Conservation (phyloP, 2,329 filamentous ascomycete genomes). For the Scytalidium sp. region DNA sequence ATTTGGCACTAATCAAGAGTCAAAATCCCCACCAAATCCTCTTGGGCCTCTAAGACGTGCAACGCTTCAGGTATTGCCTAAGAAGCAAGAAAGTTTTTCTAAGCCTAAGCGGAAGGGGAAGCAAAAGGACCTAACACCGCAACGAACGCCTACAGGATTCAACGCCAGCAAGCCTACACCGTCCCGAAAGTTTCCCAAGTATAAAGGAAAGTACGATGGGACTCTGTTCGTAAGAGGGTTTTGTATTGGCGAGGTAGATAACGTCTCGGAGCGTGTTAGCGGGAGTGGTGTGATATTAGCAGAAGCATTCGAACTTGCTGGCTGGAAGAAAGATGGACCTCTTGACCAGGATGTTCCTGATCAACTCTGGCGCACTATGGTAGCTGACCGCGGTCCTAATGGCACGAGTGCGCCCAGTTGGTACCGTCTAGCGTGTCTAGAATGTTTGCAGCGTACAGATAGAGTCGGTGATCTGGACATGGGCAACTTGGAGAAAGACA, state of each 20-base stretch:
- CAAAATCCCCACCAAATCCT: neutral
- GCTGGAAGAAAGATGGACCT: slow-evolving; percentile 6
- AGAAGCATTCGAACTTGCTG: slow-evolving; percentile 8
- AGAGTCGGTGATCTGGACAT: slow-evolving; percentile 9
- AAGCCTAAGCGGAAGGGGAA: neutral
- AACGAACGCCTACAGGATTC: neutral
- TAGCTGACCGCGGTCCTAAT: slow-evolving; percentile 15
- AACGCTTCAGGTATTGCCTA: neutral
- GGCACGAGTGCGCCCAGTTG: slow-evolving; percentile 13
- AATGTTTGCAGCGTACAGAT: slow-evolving; percentile 7
- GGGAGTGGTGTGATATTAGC: slow-evolving; percentile 5
- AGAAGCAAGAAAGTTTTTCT: neutral
- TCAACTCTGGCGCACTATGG: slow-evolving; percentile 16
- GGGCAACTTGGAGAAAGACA: slow-evolving; percentile 4
- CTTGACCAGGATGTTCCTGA: slow-evolving; percentile 4
- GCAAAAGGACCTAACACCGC: neutral
- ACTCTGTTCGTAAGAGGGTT: slow-evolving; percentile 11
- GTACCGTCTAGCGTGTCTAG: slow-evolving; percentile 14
- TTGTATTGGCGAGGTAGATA: slow-evolving; percentile 5
- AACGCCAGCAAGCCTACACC: neutral
- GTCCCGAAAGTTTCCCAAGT: neutral
- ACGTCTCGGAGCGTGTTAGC: slow-evolving; percentile 3
- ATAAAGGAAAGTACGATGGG: neutral
- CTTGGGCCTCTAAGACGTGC: neutral
- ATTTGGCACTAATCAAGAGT: slow-evolving; percentile 4